Percentiles rank a stretch among this genome's conserved stretches.
Evolutionary conservation across 1,284 basidiomycete species (phyloP).

Genomic region (Coniferiporia weirii): DNA sequence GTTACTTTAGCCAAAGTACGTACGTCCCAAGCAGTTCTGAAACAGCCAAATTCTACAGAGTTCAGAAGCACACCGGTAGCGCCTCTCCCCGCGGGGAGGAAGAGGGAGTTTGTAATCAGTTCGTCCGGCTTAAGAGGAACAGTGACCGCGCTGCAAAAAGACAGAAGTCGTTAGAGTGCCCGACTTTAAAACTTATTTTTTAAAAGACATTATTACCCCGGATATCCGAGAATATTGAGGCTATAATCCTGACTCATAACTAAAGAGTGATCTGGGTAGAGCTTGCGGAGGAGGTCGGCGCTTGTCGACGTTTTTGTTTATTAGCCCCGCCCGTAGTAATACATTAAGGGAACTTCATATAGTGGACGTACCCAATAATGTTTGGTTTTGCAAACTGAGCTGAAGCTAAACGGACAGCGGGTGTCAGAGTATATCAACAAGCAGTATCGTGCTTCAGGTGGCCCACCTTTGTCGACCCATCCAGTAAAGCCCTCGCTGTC

Average conservation of each 20-base stretch:
- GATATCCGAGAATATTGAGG: slow-evolving; percentile 47
- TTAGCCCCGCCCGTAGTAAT: neutral
- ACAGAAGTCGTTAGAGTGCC: neutral
- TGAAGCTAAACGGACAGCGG: slow-evolving; percentile 36
- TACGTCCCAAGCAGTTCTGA: slow-evolving; percentile 57
- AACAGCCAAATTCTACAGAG: slow-evolving; percentile 47
- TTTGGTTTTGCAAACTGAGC: slow-evolving; percentile 40
- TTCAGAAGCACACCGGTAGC: slow-evolving; percentile 51
- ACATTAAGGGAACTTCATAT: neutral
- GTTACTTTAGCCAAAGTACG: slow-evolving; percentile 19
- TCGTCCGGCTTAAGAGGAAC: slow-evolving; percentile 45
- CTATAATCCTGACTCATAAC: slow-evolving; percentile 45
- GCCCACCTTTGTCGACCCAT: slow-evolving; percentile 52
- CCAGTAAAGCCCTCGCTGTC: slow-evolving; percentile 19
- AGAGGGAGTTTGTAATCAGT: slow-evolving; percentile 44
- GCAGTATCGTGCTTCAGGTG: neutral
- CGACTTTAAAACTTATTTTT: neutral
- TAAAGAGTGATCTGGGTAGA: slow-evolving; percentile 59
- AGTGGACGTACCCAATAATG: slow-evolving; percentile 39
- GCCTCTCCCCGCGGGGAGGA: slow-evolving; percentile 43
- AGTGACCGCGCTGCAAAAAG: slow-evolving; percentile 26
- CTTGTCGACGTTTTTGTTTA: slow-evolving; percentile 28
- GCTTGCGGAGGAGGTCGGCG: slow-evolving; percentile 44
- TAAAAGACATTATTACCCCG: slow-evolving; percentile 33
- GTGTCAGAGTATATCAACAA: neutral